Evolutionary conservation across 1,284 basidiomycete species (phyloP), one percentile per base, ranked within the genome.

Genomic region (Pseudozyma tsukubaensis): DNA sequence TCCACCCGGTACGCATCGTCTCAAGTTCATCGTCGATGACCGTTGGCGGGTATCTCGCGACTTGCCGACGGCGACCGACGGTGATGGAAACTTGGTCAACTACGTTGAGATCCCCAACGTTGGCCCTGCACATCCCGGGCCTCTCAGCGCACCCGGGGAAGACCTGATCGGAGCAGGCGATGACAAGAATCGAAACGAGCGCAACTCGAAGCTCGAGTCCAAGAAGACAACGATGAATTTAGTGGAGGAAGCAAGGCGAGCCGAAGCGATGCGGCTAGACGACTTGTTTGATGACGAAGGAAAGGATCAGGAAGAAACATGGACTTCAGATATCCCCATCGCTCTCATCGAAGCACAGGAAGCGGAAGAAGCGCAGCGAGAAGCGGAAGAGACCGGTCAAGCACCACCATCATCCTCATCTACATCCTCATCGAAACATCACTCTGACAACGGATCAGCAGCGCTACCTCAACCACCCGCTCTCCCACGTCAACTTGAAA

Each of bases 1-100:
- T 21, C 89, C 91, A 13, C 94, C 95, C 0, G 97, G 96, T 21
- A 95, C 94, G 2, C 95, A 99, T 83, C 92, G 96, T 67, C 89
- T 98, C 83, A 94, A 95, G 75, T 99, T 98, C 87, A 90, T 98
- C 76, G 94, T 99, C 65, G 97, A 99, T 85, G 92, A 93, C 63
- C 89, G 91, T 54, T 94, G 92, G 91, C 90, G 91, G 64, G 89
- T 89, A 58, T 88, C 88, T 12, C 87, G 88, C 74, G 91, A 94
- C 73, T 88, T 97, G 21, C 92, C 94, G 9, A 92, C 93, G 1
- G 94, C 95, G 0, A 94, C 94, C 35, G 95, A 98, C 83, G 93
- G 94, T 78, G 93, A 97, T 80, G 96, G 97, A 35, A 92, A 92
- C 36, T 87, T 99, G 55, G 94, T 97, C 74, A 99, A 99, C 86